These are phyloP conservation scores for Xylaria sp. DNA, from an alignment of 2,329 filamentous ascomycete species.

Conservation along the genomic window DNA sequence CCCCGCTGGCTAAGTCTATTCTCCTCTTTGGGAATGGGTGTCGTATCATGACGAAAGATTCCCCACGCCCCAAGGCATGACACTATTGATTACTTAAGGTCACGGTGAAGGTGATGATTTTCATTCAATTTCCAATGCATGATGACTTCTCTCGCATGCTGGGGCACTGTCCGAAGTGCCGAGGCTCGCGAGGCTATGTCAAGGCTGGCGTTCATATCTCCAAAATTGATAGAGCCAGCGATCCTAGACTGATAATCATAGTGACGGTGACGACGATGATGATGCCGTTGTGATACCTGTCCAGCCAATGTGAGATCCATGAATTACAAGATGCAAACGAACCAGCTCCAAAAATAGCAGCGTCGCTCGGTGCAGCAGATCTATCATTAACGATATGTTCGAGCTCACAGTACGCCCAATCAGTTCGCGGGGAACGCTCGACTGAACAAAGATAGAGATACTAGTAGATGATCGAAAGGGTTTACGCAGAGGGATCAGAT, in stretches of 20 bases:
- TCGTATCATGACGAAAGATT: conserved; percentile 13
- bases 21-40: neutral
- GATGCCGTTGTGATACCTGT: neutral
- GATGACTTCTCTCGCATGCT: neutral
- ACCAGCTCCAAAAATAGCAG: conserved; percentile 16
- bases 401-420: neutral
- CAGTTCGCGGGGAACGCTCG: neutral
- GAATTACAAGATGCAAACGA: neutral
- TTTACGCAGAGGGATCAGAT: conserved; percentile 19
- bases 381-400: conserved; percentile 5
- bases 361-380: conserved; percentile 7
- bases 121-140: conserved; percentile 34
- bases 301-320: conserved; percentile 14
- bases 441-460: neutral
- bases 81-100: conserved; percentile 24
- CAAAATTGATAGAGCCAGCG: neutral
- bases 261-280: neutral
- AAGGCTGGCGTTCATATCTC: conserved; percentile 16
- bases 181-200: conserved; percentile 29
- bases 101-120: conserved; percentile 18
- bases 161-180: neutral
- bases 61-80: conserved; percentile 14
- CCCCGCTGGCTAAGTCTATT: neutral
- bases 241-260: neutral
- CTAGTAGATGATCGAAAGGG: conserved; percentile 3